Evolutionary conservation across 805 yeast species (phyloP).

Genomic region (Barnettozyma sucrosica): DNA sequence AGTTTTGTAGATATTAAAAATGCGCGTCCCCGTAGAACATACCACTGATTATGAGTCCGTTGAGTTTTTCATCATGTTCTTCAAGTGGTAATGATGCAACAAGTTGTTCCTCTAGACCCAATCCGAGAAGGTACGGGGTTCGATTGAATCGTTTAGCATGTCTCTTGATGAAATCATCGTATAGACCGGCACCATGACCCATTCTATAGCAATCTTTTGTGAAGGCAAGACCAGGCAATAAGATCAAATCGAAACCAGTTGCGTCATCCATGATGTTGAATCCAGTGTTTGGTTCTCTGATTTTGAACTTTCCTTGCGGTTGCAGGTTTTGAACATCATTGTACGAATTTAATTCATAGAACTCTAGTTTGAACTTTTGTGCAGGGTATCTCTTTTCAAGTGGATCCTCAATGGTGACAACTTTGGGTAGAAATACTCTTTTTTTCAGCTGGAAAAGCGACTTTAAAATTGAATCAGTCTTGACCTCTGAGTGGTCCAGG

Average conservation of each 20-base stretch:
- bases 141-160: constrained; percentile 27
- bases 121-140: constrained; percentile 48
- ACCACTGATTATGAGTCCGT: constrained; percentile 45
- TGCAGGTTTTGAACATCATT: constrained; percentile 39
- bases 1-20: too few species aligned
- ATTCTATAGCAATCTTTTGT: constrained; percentile 43
- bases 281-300: constrained; percentile 58
- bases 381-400: constrained; percentile 25
- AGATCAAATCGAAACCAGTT: constrained; percentile 57
- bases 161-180: constrained; percentile 67
- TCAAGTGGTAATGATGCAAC: constrained; percentile 50
- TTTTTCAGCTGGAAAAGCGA: constrained; percentile 46
- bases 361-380: constrained; percentile 43
- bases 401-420: constrained; percentile 23
- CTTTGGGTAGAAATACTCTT: constrained; percentile 53
- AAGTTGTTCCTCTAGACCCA: constrained; percentile 62
- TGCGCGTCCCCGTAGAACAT: constrained; percentile 12
- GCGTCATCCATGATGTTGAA: constrained; percentile 18
- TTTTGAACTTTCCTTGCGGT: constrained; percentile 63
- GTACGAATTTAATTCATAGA: constrained; percentile 43
- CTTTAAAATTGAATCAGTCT: constrained; percentile 50
- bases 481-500: constrained; percentile 68
- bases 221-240: constrained; percentile 87
- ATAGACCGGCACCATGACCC: constrained; percentile 93
- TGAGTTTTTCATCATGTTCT: constrained; percentile 55